These are phyloP conservation scores for Pyricularia pennisetigena DNA, from an alignment of 2,329 filamentous ascomycete genomes.

Conservation along the genomic window DNA sequence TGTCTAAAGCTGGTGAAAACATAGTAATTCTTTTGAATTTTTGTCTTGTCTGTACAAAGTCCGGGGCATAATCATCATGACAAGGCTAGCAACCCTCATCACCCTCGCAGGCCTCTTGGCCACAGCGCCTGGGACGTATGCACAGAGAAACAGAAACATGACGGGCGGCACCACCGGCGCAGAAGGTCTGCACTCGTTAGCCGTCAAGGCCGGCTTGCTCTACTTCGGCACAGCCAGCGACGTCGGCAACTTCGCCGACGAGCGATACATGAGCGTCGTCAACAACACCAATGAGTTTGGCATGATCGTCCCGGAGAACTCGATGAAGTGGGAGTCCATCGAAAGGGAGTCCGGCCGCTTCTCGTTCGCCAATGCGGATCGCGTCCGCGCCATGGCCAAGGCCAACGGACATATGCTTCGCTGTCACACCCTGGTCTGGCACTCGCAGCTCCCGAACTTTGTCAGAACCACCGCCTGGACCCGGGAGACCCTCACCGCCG, in stretches of 20 bases:
- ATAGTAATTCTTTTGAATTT: background rate
- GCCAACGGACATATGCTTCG: conserved; percentile 31
- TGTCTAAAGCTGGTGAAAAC: background rate
- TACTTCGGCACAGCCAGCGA: conserved; percentile 53
- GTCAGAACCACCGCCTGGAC: conserved; percentile 31
- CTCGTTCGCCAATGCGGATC: conserved; percentile 40
- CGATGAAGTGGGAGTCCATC: conserved; percentile 44
- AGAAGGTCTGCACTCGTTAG: conserved; percentile 36
- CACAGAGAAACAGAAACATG: background rate
- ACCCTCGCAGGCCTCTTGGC: background rate
- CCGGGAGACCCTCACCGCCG: conserved; percentile 36
- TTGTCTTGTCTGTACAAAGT: background rate
- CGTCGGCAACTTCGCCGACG: conserved; percentile 36
- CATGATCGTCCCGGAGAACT: conserved; percentile 46
- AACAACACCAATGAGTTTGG: conserved; percentile 43
- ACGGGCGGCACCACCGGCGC: background rate
- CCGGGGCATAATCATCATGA: background rate
- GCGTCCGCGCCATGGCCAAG: conserved; percentile 22
- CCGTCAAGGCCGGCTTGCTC: conserved; percentile 34
- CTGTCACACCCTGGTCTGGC: conserved; percentile 41
- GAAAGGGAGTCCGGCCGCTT: conserved; percentile 42
- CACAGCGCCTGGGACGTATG: background rate
- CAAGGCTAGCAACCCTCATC: background rate
- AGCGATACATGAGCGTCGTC: conserved; percentile 35
- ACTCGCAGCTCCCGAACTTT: conserved; percentile 39